A percentile compares a stretch with the other conserved stretches of the same genome.
Conservation (phyloP, 2,329 filamentous ascomycete species). For the Paecilomyces fulvus region DNA sequence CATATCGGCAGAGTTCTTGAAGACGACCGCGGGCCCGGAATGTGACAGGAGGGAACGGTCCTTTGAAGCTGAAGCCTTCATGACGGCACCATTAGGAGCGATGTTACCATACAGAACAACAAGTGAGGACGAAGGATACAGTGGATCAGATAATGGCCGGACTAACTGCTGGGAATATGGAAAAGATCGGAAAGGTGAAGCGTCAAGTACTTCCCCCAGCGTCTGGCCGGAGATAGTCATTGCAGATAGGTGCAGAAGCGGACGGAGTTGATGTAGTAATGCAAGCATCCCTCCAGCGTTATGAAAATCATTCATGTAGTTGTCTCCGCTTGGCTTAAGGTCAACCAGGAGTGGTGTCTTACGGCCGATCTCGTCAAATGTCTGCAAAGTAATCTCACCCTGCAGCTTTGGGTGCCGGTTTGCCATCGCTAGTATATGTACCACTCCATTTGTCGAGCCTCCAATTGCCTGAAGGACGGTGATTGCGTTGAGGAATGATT, state of each 20-base stretch:
- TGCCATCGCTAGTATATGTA: constrained; percentile 47
- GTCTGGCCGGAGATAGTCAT: constrained; percentile 41
- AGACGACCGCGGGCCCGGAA: constrained; percentile 40
- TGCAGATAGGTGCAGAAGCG: constrained; percentile 39
- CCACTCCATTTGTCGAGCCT: constrained; percentile 49
- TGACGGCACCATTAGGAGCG: constrained; percentile 40
- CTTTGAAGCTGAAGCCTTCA: constrained; percentile 46
- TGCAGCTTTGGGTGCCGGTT: constrained; percentile 43
- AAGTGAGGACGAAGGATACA: constrained; percentile 39
- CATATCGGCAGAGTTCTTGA: constrained; percentile 41
- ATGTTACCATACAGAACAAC: constrained; percentile 41
- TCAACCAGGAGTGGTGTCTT: constrained; percentile 42
- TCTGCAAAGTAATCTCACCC: constrained; percentile 38
- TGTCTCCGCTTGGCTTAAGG: constrained; percentile 46
- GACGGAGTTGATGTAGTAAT: constrained; percentile 38
- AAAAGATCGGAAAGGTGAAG: constrained; percentile 34
- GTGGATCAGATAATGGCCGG: constrained; percentile 35
- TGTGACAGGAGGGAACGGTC: constrained; percentile 37
- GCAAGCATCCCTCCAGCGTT: constrained; percentile 45
- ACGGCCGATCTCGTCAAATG: constrained; percentile 41
- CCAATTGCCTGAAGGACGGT: constrained; percentile 47
- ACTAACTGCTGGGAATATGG: constrained; percentile 36
- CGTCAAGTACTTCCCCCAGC: constrained; percentile 38
- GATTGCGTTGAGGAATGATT: constrained; percentile 46
- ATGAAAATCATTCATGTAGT: constrained; percentile 49